These are phyloP conservation scores for Phialophora expanda DNA, from an alignment of 2,329 filamentous ascomycete genomes.

Conservation along the genomic window DNA sequence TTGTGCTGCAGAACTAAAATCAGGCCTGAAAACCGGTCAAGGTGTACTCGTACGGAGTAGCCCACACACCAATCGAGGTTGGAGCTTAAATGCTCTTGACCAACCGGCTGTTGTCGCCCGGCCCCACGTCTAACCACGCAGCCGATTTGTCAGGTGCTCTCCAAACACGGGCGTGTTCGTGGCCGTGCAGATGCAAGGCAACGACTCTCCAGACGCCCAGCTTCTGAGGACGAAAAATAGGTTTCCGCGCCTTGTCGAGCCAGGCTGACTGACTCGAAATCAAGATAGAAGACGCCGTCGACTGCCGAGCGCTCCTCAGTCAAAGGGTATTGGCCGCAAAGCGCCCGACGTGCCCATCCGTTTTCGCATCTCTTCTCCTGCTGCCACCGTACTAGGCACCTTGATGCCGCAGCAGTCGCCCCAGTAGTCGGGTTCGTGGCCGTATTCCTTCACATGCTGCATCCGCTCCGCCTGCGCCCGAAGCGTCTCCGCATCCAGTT, in stretches of 20 bases:
- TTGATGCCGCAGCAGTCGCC: constrained; percentile 98
- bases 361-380: constrained; percentile 86
- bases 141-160: constrained; percentile 20
- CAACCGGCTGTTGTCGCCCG: constrained; percentile 1
- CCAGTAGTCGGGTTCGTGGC: constrained; percentile 67
- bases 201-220: constrained; percentile 21
- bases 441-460: constrained; percentile 72
- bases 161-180: constrained; percentile 26
- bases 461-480: constrained; percentile 55
- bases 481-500: constrained; percentile 60
- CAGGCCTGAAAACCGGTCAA: constrained; percentile 14
- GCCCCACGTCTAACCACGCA: neutral
- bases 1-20: neutral
- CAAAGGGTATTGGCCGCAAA: constrained; percentile 63
- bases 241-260: constrained; percentile 6
- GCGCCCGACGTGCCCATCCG: constrained; percentile 63
- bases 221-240: neutral
- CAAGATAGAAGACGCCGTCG: neutral
- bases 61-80: neutral
- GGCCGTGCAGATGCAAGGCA: constrained; percentile 30
- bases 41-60: too few species aligned
- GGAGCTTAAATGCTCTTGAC: neutral
- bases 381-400: constrained; percentile 91
- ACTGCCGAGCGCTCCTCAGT: constrained; percentile 40
- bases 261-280: neutral